phyloP scores from a whole-genome alignment of 2,329 filamentous ascomycete genomes.

The Monosporascus sp. region DNA sequence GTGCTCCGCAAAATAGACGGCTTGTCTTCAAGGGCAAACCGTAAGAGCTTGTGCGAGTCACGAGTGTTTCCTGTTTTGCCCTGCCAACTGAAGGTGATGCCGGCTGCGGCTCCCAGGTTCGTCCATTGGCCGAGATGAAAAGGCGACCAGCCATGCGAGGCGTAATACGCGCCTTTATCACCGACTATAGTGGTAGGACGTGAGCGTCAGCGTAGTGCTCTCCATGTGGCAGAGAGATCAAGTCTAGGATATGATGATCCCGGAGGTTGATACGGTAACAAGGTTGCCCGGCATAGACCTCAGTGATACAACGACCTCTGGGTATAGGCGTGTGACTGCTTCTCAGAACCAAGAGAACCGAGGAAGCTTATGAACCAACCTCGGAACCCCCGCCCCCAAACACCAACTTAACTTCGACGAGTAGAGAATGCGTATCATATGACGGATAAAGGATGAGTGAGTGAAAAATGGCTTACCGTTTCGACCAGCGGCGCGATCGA shows the following conservation, averaged over 20 bases:
- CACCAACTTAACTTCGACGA: constrained; percentile 3
- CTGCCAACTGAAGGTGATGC: constrained; percentile 34
- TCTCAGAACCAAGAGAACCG: no score
- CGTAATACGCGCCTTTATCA: constrained; percentile 33
- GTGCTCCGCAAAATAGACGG: constrained; percentile 21
- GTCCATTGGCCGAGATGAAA: constrained; percentile 19
- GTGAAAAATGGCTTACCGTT: constrained; percentile 19
- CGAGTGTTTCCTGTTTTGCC: constrained; percentile 40
- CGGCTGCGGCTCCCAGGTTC: constrained; percentile 26
- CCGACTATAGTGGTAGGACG: constrained; percentile 18
- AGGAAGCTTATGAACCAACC: no score
- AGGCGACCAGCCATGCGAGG: constrained; percentile 18
- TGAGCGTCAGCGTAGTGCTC: not conserved
- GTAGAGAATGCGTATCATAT: not conserved
- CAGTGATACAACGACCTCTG: no score
- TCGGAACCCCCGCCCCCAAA: no score
- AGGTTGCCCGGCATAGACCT: no score
- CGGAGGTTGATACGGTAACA: no score
- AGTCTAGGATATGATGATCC: no score
- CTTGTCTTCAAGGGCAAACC: constrained; percentile 30
- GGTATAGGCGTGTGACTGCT: no score
- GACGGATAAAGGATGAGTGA: not conserved
- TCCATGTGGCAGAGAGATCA: no score
- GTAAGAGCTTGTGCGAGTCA: constrained; percentile 41
- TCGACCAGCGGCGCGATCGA: constrained; percentile 25